Base-by-base conservation (phyloP, 164 flowering plant species). In the Piper longum region DNA sequence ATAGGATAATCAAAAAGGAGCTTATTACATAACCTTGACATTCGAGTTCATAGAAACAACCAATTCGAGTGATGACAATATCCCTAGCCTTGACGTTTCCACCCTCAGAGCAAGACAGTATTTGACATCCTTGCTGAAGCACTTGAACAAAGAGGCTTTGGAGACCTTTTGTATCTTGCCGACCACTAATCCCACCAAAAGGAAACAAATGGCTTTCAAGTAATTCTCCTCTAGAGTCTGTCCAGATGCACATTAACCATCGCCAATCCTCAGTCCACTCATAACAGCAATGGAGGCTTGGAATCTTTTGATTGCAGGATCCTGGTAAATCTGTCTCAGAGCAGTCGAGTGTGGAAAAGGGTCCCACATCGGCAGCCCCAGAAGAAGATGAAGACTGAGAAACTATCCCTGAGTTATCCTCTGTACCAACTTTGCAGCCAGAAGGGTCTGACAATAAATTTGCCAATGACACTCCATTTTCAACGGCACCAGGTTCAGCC, bases 251-350 rank as follows among this genome's bases (percentile, higher is more conserved):
- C 52, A 95, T 91, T 58, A 95, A 73, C 99, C 97, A 95, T 59
- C 99, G 95, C 99, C 99, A 95, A 67, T 95, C 99, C 77, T 95
- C 99, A 43, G 99, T 95, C 99, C 99, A 95, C 41, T 95, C 99
- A 74, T 95, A 95, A 72, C 96, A 95, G 70, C 99, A 95, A 68
- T 95, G 99, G 58, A 95, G 79, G 73, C 91, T 88, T 56, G 95
- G 69, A 54, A 63, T 41, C 74, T 81, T 86, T 44, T 76, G 87
- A 70, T 71, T 60, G 45, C 78, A 70, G 55, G 81, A 76, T 57
- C 78, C 85, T 71, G 65, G 74, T 42, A 79, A 74, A 69, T 89
- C 96, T 56, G 76, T 56, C 51, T 83, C 91, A 57, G 84, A 64
- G 43, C 81, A 83, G 63, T 85, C 95, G 59, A 71, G 73, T 54